A percentile compares a stretch with the other conserved stretches of the same genome.
Conservation (phyloP, 768 basidiomycete genomes). For the Sporobolomyces pararoseus region DNA sequence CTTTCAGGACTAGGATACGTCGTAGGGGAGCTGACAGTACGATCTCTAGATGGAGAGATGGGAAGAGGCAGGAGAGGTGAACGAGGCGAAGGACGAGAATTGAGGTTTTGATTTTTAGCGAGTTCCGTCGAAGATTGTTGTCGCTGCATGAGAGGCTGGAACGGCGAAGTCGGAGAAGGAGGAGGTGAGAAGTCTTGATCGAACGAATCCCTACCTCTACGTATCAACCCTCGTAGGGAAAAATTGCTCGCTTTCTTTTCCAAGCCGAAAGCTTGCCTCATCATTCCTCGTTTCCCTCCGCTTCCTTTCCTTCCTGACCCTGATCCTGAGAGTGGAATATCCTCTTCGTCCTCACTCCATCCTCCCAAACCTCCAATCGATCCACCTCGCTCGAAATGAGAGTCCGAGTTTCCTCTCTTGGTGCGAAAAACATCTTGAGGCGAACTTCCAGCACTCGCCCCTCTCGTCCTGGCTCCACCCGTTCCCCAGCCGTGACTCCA, state of each 20-base stretch:
- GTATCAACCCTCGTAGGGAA: constrained; percentile 1
- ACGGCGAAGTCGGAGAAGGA: neutral
- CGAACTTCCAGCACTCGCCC: neutral
- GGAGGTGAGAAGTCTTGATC: neutral
- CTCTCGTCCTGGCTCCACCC: neutral
- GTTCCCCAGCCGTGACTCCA: constrained; percentile 1
- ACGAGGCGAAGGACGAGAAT: neutral
- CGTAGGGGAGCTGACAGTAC: neutral
- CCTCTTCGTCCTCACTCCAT: neutral
- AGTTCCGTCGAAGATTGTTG: neutral
- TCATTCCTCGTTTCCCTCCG: neutral
- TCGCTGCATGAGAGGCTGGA: neutral
- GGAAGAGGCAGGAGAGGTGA: constrained; percentile 3
- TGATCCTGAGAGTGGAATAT: neutral
- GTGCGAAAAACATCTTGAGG: neutral
- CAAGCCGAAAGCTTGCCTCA: neutral
- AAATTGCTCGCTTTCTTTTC: constrained; percentile 27
- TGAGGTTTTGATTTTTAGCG: neutral
- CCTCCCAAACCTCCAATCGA: neutral
- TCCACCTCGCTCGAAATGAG: neutral
- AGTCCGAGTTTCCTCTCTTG: no score
- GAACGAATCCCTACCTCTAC: neutral
- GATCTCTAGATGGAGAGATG: neutral
- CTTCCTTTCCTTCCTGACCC: neutral
- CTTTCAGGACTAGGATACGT: neutral